phyloP scores from a whole-genome alignment of 495 filamentous ascomycete species.

The Penicillium simplicissimum region DNA sequence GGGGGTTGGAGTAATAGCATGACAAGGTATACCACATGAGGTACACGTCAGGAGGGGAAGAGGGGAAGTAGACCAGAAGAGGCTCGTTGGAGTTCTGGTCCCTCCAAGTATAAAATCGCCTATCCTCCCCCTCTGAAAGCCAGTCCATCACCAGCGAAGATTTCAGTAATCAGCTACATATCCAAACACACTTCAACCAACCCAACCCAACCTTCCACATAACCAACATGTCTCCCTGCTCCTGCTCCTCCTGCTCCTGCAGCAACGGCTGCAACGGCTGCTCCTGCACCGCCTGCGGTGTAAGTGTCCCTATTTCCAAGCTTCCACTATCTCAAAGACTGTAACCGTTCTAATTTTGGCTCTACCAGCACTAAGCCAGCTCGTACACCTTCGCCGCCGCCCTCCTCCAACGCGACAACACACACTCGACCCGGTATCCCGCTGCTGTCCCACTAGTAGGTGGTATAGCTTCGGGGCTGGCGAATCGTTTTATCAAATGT shows the following conservation, averaged over 20 bases:
- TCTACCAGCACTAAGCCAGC: conserved; percentile 32
- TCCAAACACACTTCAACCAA: background rate
- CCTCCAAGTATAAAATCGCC: conserved; percentile 23
- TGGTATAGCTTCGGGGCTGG: conserved; percentile 10
- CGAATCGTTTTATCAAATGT: conserved; percentile 1
- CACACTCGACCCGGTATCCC: conserved; percentile 32
- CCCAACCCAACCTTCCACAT: conserved; percentile 18
- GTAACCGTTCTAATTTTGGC: conserved; percentile 20
- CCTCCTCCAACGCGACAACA: conserved; percentile 27
- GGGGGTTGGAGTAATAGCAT: background rate
- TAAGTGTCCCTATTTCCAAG: conserved; percentile 20
- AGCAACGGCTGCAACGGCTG: conserved; percentile 44
- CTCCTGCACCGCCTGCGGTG: conserved; percentile 43
- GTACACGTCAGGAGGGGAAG: background rate
- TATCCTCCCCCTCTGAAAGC: conserved; percentile 2
- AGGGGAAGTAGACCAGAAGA: background rate
- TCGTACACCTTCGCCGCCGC: conserved; percentile 26
- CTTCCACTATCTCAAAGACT: background rate
- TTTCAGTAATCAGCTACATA: too few species aligned
- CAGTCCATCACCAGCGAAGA: too few species aligned
- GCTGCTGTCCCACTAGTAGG: conserved; percentile 27
- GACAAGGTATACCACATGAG: background rate
- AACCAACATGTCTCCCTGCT: conserved; percentile 44
- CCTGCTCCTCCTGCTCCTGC: conserved; percentile 51
- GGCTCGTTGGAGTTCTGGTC: background rate